Conservation (phyloP, 495 filamentous ascomycete genomes). For the Achaetomiella virescens region DNA sequence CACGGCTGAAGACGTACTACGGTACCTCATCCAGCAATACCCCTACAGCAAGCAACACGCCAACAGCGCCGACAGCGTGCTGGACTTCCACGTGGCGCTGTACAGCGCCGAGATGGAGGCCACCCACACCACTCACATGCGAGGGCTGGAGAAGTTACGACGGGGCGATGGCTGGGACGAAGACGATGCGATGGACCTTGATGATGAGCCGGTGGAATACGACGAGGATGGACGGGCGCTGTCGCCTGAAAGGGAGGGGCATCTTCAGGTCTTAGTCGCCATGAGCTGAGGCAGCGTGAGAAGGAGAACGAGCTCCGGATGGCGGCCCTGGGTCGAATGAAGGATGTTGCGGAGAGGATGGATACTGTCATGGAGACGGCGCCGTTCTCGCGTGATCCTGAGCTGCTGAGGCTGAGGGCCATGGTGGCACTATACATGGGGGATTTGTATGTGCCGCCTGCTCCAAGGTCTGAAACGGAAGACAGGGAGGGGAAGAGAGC, state of each 20-base stretch:
- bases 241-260: background rate
- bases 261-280: background rate
- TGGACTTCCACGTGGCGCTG: constrained; percentile 39
- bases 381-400: constrained; percentile 55
- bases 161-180: background rate
- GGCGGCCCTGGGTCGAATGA: constrained; percentile 24
- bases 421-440: constrained; percentile 64
- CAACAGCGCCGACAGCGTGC: constrained; percentile 18
- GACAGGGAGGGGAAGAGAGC: constrained; percentile 19
- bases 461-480: constrained; percentile 15
- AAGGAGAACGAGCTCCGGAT: constrained; percentile 25
- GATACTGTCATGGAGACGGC: constrained; percentile 56
- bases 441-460: constrained; percentile 45
- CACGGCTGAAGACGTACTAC: constrained; percentile 27
- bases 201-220: constrained; percentile 9
- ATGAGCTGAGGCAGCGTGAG: constrained; percentile 1
- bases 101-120: constrained; percentile 38
- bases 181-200: constrained; percentile 7
- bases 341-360: constrained; percentile 54
- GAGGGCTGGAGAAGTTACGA: constrained; percentile 13
- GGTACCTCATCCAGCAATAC: constrained; percentile 33
- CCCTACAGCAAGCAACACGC: constrained; percentile 31
- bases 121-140: constrained; percentile 24
- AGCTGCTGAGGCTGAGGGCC: constrained; percentile 55
- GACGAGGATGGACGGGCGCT: constrained; percentile 4